Percentiles rank a stretch among this genome's conserved stretches.
Evolutionary conservation across 768 basidiomycete species (phyloP).

Genomic region (Coprinopsis marcescibilis): DNA sequence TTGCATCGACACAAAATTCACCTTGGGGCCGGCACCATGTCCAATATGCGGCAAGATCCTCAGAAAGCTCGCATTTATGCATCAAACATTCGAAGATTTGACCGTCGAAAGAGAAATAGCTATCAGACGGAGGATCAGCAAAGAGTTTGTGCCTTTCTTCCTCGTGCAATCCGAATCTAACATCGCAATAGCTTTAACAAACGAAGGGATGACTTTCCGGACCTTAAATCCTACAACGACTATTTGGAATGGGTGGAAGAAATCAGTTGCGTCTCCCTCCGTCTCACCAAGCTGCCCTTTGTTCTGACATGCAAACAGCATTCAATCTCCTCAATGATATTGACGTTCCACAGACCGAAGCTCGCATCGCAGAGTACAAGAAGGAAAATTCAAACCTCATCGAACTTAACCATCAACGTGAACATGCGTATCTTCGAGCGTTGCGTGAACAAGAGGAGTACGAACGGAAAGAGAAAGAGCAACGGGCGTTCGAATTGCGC

Average conservation of each 20-base stretch:
- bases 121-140: slow-evolving; percentile 78
- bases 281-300: slow-evolving; percentile 7
- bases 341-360: slow-evolving; percentile 75
- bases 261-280: slow-evolving; percentile 38
- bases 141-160: slow-evolving; percentile 55
- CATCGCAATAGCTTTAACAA: slow-evolving; percentile 78
- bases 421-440: slow-evolving; percentile 67
- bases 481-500: slow-evolving; percentile 58
- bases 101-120: slow-evolving; percentile 93
- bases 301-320: slow-evolving; percentile 39
- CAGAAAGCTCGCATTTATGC: slow-evolving; percentile 90
- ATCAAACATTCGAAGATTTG: slow-evolving; percentile 92
- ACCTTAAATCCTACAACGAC: slow-evolving; percentile 81
- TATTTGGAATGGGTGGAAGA: slow-evolving; percentile 97
- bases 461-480: slow-evolving; percentile 67
- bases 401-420: slow-evolving; percentile 77
- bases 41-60: slow-evolving; percentile 86
- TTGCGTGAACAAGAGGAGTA: slow-evolving; percentile 76
- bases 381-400: slow-evolving; percentile 79
- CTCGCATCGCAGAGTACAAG: slow-evolving; percentile 71
- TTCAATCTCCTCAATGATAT: slow-evolving; percentile 95
- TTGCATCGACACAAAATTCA: slow-evolving; percentile 95
- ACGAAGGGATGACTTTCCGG: slow-evolving; percentile 79
- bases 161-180: neutral
- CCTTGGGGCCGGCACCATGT: slow-evolving; percentile 92